phyloP scores from a whole-genome alignment of 495 filamentous ascomycete species.

The Aeminium ludgeri region DNA sequence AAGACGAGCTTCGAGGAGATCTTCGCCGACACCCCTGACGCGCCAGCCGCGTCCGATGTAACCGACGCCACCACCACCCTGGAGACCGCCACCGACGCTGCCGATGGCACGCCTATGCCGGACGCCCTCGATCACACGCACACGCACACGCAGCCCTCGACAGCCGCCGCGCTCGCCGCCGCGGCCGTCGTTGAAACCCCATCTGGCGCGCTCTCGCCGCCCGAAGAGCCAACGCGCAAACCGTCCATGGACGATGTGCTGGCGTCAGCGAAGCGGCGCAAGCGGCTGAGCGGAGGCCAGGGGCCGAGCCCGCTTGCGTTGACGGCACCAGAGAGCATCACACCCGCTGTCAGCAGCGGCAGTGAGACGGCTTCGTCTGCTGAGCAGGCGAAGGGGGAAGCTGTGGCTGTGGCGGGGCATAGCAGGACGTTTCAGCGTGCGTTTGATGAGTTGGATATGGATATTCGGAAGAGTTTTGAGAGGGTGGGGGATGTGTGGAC shows the following conservation, averaged over 20 bases:
- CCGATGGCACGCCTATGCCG: no score
- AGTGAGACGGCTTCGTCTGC: background rate
- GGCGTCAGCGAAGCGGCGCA: slow-evolving; percentile 7
- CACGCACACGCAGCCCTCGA: background rate
- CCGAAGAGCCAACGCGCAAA: slow-evolving; percentile 3
- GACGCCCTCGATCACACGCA: background rate
- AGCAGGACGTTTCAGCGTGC: slow-evolving; percentile 6
- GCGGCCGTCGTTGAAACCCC: no score
- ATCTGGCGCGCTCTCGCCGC: background rate
- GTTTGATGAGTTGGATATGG: slow-evolving; percentile 11
- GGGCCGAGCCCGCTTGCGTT: slow-evolving; percentile 8
- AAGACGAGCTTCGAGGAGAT: slow-evolving; percentile 10
- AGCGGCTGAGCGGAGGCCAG: slow-evolving; percentile 4
- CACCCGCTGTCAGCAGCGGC: background rate
- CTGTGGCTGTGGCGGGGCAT: background rate
- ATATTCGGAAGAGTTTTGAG: slow-evolving; percentile 7
- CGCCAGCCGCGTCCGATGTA: background rate
- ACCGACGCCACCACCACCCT: no score
- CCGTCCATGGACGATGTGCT: slow-evolving; percentile 12
- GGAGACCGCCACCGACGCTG: no score
- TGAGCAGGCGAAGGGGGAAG: background rate
- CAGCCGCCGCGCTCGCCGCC: no score
- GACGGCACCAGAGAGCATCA: slow-evolving; percentile 4
- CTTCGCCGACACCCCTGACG: background rate
- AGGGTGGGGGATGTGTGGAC: slow-evolving; percentile 3